Evolutionary conservation across 768 basidiomycete genomes (phyloP).

Genomic region (Omphalotus guepiniiformis): DNA sequence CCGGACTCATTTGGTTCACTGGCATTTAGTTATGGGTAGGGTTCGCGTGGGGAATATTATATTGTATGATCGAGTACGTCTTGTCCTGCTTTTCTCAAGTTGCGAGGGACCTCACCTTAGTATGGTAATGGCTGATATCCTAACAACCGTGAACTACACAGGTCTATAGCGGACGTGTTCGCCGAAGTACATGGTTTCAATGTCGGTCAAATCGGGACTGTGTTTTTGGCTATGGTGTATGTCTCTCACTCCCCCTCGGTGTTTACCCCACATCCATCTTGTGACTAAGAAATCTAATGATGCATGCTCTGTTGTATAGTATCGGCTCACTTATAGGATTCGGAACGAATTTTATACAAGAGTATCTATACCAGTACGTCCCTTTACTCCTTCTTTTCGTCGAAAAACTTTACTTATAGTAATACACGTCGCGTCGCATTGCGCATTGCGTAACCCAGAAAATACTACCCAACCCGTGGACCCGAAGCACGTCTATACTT

Average conservation of each 20-base stretch:
- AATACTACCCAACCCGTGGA: conserved; percentile 29
- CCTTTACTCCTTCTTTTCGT: not conserved
- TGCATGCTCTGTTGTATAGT: conserved; percentile 25
- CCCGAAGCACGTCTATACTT: conserved; percentile 60
- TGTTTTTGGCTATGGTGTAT: conserved; percentile 56
- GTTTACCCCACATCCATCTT: not conserved
- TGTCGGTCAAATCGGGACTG: conserved; percentile 52
- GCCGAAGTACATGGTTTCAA: conserved; percentile 53
- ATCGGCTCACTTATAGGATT: conserved; percentile 51
- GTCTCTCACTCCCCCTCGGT: too few relatives aligned
- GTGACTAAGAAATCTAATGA: not conserved
- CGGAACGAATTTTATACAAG: conserved; percentile 42
- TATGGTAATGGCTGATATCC: too few relatives aligned
- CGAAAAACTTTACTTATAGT: too few relatives aligned
- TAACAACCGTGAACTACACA: too few relatives aligned
- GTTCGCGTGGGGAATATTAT: conserved; percentile 75
- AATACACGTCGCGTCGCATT: too few relatives aligned
- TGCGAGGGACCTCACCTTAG: too few relatives aligned
- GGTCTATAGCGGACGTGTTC: conserved; percentile 58
- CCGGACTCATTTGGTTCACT: not conserved
- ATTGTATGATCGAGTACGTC: conserved; percentile 56
- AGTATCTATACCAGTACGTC: conserved; percentile 43
- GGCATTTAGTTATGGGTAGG: conserved; percentile 60
- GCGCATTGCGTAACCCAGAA: too few relatives aligned
- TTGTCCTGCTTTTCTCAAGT: not conserved